Percentiles rank a stretch among this genome's conserved stretches.
phyloP scores from a whole-genome alignment of 2,329 filamentous ascomycete species.

The Teratosphaeria gauchensis region DNA sequence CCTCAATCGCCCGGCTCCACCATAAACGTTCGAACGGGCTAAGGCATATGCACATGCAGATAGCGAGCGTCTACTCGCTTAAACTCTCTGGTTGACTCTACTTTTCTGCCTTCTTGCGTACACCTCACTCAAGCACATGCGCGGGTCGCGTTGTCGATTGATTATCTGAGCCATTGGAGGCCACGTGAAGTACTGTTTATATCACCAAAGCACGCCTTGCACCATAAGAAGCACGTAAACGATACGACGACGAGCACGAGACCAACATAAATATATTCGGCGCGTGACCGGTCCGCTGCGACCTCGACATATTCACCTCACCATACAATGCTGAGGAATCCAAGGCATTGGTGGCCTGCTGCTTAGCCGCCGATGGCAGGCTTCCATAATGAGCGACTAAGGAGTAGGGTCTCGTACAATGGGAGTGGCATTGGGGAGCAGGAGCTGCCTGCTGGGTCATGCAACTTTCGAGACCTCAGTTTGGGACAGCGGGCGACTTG shows the following conservation, averaged over 20 bases:
- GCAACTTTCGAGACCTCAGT: slow-evolving; percentile 42
- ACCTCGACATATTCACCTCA: not conserved
- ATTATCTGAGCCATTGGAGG: not conserved
- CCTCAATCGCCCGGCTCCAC: not conserved
- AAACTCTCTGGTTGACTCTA: not conserved
- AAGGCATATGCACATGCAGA: not conserved
- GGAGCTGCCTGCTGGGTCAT: slow-evolving; percentile 40
- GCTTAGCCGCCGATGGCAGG: slow-evolving; percentile 25
- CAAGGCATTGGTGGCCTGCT: slow-evolving; percentile 19
- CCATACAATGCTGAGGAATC: slow-evolving; percentile 21
- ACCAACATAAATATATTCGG: not conserved
- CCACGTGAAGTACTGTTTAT: not conserved
- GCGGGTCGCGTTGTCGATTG: not conserved
- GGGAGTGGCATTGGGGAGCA: slow-evolving; percentile 3
- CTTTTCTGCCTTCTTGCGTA: not conserved
- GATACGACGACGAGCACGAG: not conserved
- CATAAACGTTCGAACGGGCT: not conserved
- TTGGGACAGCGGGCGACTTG: slow-evolving; percentile 35
- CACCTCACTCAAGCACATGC: not conserved
- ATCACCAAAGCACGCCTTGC: not conserved
- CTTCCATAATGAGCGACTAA: slow-evolving; percentile 5
- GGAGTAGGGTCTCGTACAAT: slow-evolving; percentile 3
- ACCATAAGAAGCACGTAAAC: not conserved
- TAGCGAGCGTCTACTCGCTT: not conserved
- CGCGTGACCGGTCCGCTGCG: not conserved